Conservation (phyloP, 2,329 filamentous ascomycete species). For the Westerdykella sp. region DNA sequence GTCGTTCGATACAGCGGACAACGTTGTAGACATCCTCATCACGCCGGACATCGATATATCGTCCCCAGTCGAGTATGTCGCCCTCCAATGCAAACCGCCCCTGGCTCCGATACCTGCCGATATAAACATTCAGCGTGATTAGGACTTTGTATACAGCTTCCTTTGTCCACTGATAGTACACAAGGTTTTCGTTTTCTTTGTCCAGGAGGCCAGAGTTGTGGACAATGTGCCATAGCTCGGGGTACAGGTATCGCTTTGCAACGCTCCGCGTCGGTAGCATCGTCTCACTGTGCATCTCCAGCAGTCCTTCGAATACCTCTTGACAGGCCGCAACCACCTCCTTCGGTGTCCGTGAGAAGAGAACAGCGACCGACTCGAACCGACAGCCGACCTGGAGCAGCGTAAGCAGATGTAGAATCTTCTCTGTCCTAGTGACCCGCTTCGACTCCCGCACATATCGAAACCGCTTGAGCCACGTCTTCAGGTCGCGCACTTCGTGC, state of each 20-base stretch:
- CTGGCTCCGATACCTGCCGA: constrained; percentile 25
- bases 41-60: constrained; percentile 1
- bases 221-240: constrained; percentile 17
- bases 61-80: constrained; percentile 18
- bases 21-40: neutral
- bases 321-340: constrained; percentile 16
- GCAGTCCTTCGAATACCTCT: constrained; percentile 21
- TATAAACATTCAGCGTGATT: constrained; percentile 24
- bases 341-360: constrained; percentile 24
- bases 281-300: constrained; percentile 21
- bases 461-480: constrained; percentile 13
- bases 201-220: constrained; percentile 5
- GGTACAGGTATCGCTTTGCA: constrained; percentile 8
- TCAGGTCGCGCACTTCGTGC: constrained; percentile 20
- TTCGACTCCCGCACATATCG: constrained; percentile 10
- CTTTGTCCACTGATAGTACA: constrained; percentile 20
- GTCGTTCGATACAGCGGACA: neutral
- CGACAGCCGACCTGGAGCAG: constrained; percentile 21
- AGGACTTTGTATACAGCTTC: constrained; percentile 18
- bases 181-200: constrained; percentile 1
- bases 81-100: constrained; percentile 18
- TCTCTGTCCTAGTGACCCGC: constrained; percentile 20
- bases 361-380: constrained; percentile 22
- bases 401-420: constrained; percentile 22
- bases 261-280: constrained; percentile 5